phyloP scores from a whole-genome alignment of 2,329 filamentous ascomycete species.

The Pseudocercospora fijiensis region DNA sequence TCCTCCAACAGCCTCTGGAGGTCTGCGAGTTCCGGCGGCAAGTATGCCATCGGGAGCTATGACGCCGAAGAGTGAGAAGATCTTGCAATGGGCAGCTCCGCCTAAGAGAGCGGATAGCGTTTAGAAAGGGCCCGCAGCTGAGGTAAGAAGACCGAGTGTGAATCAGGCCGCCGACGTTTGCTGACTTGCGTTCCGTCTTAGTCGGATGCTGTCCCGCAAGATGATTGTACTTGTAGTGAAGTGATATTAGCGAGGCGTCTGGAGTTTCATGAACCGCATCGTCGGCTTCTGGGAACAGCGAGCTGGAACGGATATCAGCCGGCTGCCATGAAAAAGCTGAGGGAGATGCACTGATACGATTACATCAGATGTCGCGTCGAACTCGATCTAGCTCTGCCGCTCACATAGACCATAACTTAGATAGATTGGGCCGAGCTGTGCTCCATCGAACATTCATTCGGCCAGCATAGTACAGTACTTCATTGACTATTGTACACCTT shows the following conservation, averaged over 20 bases:
- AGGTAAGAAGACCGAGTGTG: not conserved
- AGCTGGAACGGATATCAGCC: constrained; percentile 3
- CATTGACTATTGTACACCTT: too few relatives aligned
- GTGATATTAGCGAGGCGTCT: constrained; percentile 17
- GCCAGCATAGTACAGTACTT: too few relatives aligned
- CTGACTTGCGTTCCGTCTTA: not conserved
- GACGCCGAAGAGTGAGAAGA: constrained; percentile 29
- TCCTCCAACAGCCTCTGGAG: not conserved
- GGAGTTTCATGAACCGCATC: constrained; percentile 10
- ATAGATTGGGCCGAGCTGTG: too few relatives aligned
- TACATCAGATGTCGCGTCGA: not conserved
- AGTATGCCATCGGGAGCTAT: constrained; percentile 10
- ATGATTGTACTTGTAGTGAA: not conserved
- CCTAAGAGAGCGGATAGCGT: not conserved
- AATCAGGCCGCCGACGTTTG: not conserved
- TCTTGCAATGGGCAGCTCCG: constrained; percentile 24
- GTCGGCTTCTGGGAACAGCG: not conserved
- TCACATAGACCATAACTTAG: not conserved
- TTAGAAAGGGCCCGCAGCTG: not conserved
- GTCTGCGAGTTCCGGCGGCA: not conserved
- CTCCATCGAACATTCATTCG: not conserved
- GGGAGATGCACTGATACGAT: not conserved
- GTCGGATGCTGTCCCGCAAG: not conserved
- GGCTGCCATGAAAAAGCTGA: not conserved
- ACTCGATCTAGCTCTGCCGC: not conserved